These are phyloP conservation scores for Penicillium psychrofluorescens DNA, from an alignment of 495 filamentous ascomycete species.

Conservation along the genomic window DNA sequence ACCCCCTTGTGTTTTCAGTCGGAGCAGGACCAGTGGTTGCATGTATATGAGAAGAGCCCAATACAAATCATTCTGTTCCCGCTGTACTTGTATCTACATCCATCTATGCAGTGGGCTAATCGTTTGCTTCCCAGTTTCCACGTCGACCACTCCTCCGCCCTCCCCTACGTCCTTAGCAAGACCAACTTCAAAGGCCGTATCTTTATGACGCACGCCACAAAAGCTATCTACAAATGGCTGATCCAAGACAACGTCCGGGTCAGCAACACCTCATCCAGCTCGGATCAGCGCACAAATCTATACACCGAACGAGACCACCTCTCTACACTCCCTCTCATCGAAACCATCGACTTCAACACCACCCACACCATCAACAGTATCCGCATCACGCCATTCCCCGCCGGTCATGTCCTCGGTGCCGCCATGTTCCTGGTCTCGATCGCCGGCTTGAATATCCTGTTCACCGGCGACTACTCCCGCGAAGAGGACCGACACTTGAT, in stretches of 20 bases:
- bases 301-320: conserved; percentile 94
- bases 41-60: conserved; percentile 28
- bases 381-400: conserved; percentile 91
- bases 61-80: conserved; percentile 17
- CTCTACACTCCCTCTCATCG: conserved; percentile 84
- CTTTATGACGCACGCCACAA: conserved; percentile 98
- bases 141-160: conserved; percentile 89
- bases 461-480: conserved; percentile 94
- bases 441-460: conserved; percentile 89
- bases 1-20: conserved; percentile 8
- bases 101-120: conserved; percentile 16
- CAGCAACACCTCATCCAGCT: conserved; percentile 63
- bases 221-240: conserved; percentile 99
- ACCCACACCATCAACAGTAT: conserved; percentile 95
- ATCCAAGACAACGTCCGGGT: conserved; percentile 95
- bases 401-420: conserved; percentile 94
- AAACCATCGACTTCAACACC: conserved; percentile 96
- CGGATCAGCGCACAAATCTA: conserved; percentile 67
- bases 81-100: conserved; percentile 17
- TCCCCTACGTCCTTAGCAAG: conserved; percentile 95
- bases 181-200: conserved; percentile 94
- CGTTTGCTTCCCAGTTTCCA: conserved; percentile 64
- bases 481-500: conserved; percentile 93
- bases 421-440: conserved; percentile 98
- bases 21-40: conserved; percentile 1